Evolutionary conservation across 2,329 filamentous ascomycete species (phyloP).

Genomic region (Hymenoscyphus infarciens): DNA sequence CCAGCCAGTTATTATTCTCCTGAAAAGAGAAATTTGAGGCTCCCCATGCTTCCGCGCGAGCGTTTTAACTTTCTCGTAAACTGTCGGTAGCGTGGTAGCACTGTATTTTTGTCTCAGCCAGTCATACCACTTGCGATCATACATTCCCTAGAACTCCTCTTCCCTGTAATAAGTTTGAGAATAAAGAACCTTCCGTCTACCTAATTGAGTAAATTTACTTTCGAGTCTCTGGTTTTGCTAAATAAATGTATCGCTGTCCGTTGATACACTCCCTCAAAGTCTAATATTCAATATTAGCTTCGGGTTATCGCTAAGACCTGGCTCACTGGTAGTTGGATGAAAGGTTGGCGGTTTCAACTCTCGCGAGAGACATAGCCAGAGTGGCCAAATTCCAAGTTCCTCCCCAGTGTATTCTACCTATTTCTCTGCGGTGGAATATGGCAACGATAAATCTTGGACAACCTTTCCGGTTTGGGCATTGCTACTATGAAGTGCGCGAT

Average conservation of each 20-base stretch:
- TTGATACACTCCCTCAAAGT: conserved; percentile 72
- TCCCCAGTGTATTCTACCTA: conserved; percentile 48
- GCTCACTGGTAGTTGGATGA: conserved; percentile 27
- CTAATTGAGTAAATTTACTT: conserved; percentile 60
- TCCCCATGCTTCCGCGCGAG: no score
- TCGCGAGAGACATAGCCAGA: conserved; percentile 53
- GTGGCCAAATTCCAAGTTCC: conserved; percentile 26
- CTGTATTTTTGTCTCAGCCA: conserved; percentile 56
- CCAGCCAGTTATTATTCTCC: no score
- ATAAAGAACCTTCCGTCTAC: conserved; percentile 80
- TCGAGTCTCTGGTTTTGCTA: conserved; percentile 67
- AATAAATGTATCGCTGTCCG: conserved; percentile 52
- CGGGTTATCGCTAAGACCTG: conserved; percentile 5
- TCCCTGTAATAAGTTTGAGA: conserved; percentile 76
- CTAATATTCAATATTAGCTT: conserved; percentile 54
- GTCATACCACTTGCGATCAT: conserved; percentile 57
- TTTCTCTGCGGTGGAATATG: conserved; percentile 43
- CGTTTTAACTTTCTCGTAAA: conserved; percentile 63
- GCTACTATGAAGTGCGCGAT: conserved; percentile 55
- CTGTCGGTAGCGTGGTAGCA: conserved; percentile 56
- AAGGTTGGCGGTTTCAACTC: conserved; percentile 20
- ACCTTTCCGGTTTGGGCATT: conserved; percentile 50
- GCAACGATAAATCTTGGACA: conserved; percentile 57
- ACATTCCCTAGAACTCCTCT: conserved; percentile 62
- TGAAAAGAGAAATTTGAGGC: no score